Evolutionary conservation across 495 filamentous ascomycete genomes (phyloP), one percentile per base, ranked within the genome.

Genomic region (Aspergillus egyptiacus): DNA sequence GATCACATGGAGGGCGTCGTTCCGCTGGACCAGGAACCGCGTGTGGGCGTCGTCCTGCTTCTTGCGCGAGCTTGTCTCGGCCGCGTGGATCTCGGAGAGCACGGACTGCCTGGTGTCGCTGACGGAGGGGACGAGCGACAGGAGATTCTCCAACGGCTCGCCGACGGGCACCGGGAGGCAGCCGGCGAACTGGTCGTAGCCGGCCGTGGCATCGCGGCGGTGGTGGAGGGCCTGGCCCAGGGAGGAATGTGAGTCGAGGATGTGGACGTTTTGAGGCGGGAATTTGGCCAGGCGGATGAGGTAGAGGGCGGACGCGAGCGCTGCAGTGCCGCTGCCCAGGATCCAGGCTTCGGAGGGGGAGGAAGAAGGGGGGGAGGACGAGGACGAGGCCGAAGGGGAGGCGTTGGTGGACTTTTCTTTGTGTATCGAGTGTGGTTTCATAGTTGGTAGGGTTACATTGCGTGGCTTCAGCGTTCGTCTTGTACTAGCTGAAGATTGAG

Each of bases 341-440:
- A 46, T 46, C 42, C 42, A 46, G 19, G 42, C 42, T 54, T 64
- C 57, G 5, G 30, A 8, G 6, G 6, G 5, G 6, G n/a, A n/a
- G n/a, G n/a, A n/a, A n/a, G n/a, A n/a, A n/a, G n/a, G n/a, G n/a
- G n/a, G n/a, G n/a, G n/a, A n/a, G n/a, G n/a, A n/a, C n/a, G n/a
- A n/a, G n/a, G n/a, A n/a, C n/a, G n/a, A n/a, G n/a, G n/a, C n/a
- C n/a, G n/a, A n/a, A n/a, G n/a, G n/a, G n/a, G n/a, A n/a, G n/a
- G n/a, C n/a, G n/a, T n/a, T 32, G 3, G 6, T 32, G 30, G 6
- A 3, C 30, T 3, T 32, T 32, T 6, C n/a, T 34, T n/a, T 13
- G 31, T 34, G 31, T n/a, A 34, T 27, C 25, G 10, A 27, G 25
- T 27, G 25, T 27, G n/a, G n/a, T n/a, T n/a, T n/a, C n/a, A n/a